These are phyloP conservation scores for Fusarium sp. DNA, from an alignment of 2,329 filamentous ascomycete genomes.

Conservation along the genomic window DNA sequence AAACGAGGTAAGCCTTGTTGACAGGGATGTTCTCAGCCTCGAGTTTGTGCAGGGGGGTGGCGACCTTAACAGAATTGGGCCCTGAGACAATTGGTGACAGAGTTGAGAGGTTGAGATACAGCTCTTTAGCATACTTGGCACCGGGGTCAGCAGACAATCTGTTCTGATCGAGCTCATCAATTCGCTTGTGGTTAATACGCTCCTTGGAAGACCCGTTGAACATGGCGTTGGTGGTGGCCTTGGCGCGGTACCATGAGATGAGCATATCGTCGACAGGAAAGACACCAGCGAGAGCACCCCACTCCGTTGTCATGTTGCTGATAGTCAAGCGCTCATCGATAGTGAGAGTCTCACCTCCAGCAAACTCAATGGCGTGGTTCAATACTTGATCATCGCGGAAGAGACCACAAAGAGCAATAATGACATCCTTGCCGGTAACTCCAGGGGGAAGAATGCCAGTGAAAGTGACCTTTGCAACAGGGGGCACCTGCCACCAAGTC, in stretches of 20 bases:
- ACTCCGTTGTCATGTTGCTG: constrained; percentile 83
- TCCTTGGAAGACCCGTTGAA: constrained; percentile 57
- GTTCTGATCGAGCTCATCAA: constrained; percentile 76
- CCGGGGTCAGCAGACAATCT: constrained; percentile 75
- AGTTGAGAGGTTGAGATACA: constrained; percentile 83
- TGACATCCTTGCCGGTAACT: constrained; percentile 93
- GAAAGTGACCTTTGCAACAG: constrained; percentile 81
- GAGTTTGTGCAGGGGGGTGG: constrained; percentile 78
- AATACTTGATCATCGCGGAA: constrained; percentile 89
- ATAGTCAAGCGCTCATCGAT: constrained; percentile 80
- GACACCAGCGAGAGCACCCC: constrained; percentile 66
- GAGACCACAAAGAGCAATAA: constrained; percentile 84
- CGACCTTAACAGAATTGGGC: constrained; percentile 89
- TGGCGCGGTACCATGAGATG: constrained; percentile 76
- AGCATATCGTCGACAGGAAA: constrained; percentile 84
- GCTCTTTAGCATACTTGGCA: constrained; percentile 81
- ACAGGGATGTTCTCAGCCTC: constrained; percentile 77
- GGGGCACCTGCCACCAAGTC: constrained; percentile 91
- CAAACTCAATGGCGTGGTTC: constrained; percentile 91
- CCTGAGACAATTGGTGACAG: constrained; percentile 86
- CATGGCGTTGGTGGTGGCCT: constrained; percentile 77
- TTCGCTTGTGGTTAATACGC: constrained; percentile 74
- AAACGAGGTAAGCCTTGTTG: constrained; percentile 86
- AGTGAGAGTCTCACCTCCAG: constrained; percentile 77
- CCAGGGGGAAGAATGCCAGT: constrained; percentile 78